These are phyloP conservation scores for Taphrina deformans DNA, from an alignment of 1,139 yeast species.

Conservation along the genomic window DNA sequence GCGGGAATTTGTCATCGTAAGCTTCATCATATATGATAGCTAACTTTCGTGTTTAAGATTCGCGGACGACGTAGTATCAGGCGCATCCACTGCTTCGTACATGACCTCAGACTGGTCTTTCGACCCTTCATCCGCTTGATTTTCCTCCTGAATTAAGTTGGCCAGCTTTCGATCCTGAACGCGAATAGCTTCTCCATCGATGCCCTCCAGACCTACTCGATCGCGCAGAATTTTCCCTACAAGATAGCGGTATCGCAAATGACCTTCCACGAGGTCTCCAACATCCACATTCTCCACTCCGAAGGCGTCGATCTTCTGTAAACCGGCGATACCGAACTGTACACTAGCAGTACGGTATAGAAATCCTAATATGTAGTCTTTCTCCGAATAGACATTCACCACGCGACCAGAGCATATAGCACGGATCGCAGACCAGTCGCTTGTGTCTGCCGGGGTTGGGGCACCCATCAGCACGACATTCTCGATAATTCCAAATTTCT, in stretches of 20 bases:
- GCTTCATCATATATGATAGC: too few species aligned
- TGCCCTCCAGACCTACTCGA: slow-evolving; percentile 28
- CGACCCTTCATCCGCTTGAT: slow-evolving; percentile 7
- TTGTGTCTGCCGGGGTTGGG: slow-evolving; percentile 76
- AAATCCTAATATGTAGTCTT: slow-evolving; percentile 96
- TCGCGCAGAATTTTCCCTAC: slow-evolving; percentile 31
- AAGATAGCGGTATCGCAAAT: slow-evolving; percentile 54
- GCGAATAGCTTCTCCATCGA: slow-evolving; percentile 16
- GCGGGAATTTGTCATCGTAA: too few species aligned
- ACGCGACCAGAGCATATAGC: slow-evolving; percentile 88
- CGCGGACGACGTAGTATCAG: too few species aligned
- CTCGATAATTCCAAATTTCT: slow-evolving; percentile 85
- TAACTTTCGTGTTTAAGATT: too few species aligned
- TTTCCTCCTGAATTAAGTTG: slow-evolving; percentile 17
- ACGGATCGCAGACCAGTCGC: slow-evolving; percentile 75
- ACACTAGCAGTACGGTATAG: slow-evolving; percentile 94
- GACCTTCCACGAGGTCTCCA: slow-evolving; percentile 86
- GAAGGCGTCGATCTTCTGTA: slow-evolving; percentile 66
- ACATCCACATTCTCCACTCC: slow-evolving; percentile 84
- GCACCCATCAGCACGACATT: slow-evolving; percentile 86
- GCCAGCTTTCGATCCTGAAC: slow-evolving; percentile 15
- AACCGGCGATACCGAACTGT: slow-evolving; percentile 88
- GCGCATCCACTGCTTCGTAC: slow-evolving; percentile 20
- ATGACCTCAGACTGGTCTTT: not conserved
- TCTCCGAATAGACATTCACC: slow-evolving; percentile 84